These are phyloP conservation scores for Curvularia lunata DNA, from an alignment of 2,329 filamentous ascomycete species.

Conservation along the genomic window DNA sequence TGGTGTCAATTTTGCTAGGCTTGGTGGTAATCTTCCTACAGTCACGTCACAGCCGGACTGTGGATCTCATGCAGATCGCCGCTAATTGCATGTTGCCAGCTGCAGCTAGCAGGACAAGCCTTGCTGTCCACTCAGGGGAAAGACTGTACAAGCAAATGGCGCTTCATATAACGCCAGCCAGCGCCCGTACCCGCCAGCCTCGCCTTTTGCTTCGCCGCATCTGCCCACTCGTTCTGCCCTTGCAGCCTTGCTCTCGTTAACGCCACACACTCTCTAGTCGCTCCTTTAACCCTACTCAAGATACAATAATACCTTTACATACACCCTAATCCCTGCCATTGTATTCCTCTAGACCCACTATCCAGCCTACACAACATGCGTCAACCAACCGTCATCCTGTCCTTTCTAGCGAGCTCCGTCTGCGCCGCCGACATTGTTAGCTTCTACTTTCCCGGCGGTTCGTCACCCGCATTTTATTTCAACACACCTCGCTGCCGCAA, in stretches of 20 bases:
- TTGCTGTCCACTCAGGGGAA: conserved; percentile 15
- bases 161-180: conserved; percentile 11
- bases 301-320: neutral
- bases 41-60: neutral
- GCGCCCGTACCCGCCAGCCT: conserved; percentile 4
- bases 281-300: conserved; percentile 1
- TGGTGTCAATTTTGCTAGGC: conserved; percentile 3
- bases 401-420: conserved; percentile 27
- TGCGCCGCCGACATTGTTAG: conserved; percentile 25
- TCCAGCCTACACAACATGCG: conserved; percentile 23
- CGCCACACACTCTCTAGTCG: conserved; percentile 5
- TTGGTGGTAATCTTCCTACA: conserved; percentile 7
- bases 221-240: conserved; percentile 6
- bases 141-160: conserved; percentile 9
- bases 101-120: conserved; percentile 18
- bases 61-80: conserved; percentile 12
- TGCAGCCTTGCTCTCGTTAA: conserved; percentile 14
- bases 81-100: conserved; percentile 4
- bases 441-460: conserved; percentile 35
- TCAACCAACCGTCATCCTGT: conserved; percentile 27
- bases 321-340: conserved; percentile 10
- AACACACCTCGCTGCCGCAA: neutral
- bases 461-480: conserved; percentile 1
- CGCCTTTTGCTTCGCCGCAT: conserved; percentile 3
- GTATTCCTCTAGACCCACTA: conserved; percentile 5